Base-by-base conservation (phyloP, 2,329 filamentous ascomycete species). In the Colletotrichum lentis region DNA sequence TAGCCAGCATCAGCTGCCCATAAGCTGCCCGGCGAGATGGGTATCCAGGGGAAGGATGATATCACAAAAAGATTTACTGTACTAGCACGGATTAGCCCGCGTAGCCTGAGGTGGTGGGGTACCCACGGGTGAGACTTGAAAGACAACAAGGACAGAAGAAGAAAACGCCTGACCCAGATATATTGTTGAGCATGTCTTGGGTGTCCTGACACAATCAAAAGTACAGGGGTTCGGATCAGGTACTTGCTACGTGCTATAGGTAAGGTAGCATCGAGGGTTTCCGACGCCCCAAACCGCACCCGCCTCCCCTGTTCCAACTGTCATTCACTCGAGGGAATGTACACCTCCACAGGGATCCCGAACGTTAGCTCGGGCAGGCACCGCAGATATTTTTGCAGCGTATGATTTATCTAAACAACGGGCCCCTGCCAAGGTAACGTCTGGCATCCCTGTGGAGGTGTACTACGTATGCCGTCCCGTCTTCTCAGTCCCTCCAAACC, bases 81-180 rank as follows among this genome's bases (percentile, higher is more conserved):
- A 18, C n/a, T 4, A 10, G 24, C 47, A 49, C 27, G 12, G 31
- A 20, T 12, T 10, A 39, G 27, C 31, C 31, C n/a, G 5, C 8
- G 31, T 27, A 39, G 31, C n/a, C 50, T 31, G 11, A 37, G 2
- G 12, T 12, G 12, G 14, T 8, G 5, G 20, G n/a, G 3, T n/a
- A 16, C 31, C 20, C 6, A 12, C 35, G 10, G 20, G 27, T 20
- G 27, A n/a, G 16, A 27, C 6, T 18, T 5, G 14, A 56, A 22
- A 56, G 41, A 20, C 1, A 43, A 43, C 3, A 18, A 43, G 35
- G n/a, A 24, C 20, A 27, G 16, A 41, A 43, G 16, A 56, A 56
- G 53, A 16, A 56, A 60, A 11, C 6, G 11, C 39, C 16, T 60
- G 62, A 64, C 61, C 47, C 39, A 53, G n/a, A 22, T 60, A 61